A percentile compares a stretch with the other conserved stretches of the same genome.
phyloP scores from a whole-genome alignment of 169 alveolate genomes.

The Toxoplasma gondii region DNA sequence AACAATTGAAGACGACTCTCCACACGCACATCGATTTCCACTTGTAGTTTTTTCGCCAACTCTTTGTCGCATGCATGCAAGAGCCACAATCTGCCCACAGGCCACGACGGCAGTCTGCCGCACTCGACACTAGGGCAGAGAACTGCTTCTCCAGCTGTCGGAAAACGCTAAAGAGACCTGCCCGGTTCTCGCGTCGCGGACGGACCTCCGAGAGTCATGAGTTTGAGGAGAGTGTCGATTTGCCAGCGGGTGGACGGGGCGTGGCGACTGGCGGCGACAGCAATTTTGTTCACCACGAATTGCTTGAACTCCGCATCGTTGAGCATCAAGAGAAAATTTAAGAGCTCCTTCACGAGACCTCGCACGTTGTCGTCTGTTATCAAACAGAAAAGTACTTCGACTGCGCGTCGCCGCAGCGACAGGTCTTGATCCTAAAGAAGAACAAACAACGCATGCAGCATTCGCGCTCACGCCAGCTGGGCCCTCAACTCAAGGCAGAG shows the following conservation, averaged over 20 bases:
- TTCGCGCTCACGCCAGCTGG: too few relatives aligned
- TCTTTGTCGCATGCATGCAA: too few relatives aligned
- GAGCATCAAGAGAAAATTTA: conserved; percentile 56
- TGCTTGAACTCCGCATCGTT: conserved; percentile 51
- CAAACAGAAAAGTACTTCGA: conserved; percentile 94
- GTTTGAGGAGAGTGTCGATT: conserved; percentile 66
- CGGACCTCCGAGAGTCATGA: conserved; percentile 45
- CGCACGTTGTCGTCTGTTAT: conserved; percentile 84
- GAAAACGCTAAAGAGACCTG: too few relatives aligned
- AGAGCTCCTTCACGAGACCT: conserved; percentile 58
- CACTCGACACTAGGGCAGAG: too few relatives aligned
- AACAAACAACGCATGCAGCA: conserved; percentile 56
- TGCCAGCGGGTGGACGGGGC: conserved; percentile 67
- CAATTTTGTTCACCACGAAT: conserved; percentile 31
- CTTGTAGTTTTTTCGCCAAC: too few relatives aligned
- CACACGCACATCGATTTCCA: too few relatives aligned
- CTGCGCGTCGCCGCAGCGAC: conserved; percentile 95
- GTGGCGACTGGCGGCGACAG: conserved; percentile 35
- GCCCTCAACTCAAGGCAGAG: too few relatives aligned
- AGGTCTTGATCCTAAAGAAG: conserved; percentile 96
- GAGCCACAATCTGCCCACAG: too few relatives aligned
- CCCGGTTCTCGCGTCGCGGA: too few relatives aligned
- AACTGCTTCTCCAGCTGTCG: too few relatives aligned
- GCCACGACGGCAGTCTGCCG: too few relatives aligned
- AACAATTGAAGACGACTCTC: too few relatives aligned